Evolutionary conservation across 73 alveolate species (phyloP), one percentile per base, ranked within the genome.

Genomic region (Tetrahymena thermophila): DNA sequence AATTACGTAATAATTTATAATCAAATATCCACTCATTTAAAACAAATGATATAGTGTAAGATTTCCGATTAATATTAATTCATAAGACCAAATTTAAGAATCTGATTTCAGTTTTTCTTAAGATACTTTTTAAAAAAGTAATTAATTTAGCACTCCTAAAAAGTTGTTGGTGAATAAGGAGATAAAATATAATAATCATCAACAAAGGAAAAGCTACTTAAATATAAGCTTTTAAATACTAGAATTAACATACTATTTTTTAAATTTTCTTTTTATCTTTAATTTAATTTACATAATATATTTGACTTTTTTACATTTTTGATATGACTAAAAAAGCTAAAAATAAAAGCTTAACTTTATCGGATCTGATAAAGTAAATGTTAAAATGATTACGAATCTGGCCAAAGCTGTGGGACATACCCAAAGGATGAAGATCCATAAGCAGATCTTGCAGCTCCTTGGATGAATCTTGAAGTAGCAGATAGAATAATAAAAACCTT

Each of bases 321-420:
- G 44, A 9, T 40, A 9, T 40, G 44, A 40, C 44, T 40, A 40
- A 40, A 40, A 40, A 40, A 40, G 10, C 44, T 40, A 40, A 40
- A n/a, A 9, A 40, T 40, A 40, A 40, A 40, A 40, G 44, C 44
- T 6, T 6, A 40, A 8, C 44, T 40, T 40, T 40, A 40, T 40
- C 44, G 15, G 10, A 40, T 40, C 11, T 40, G 44, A 13, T 71
- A 71, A 34, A 25, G 31, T 23, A 23, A 71, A 1, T 23, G 37
- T 6, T 23, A 15, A 50, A 50, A 21, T 19, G 23, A 10, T 71
- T 71, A 71, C 89, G 94, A 31, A 28, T 85, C 94, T 38, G 94
- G 94, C 94, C 94, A 85, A 13, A 85, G 94, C 35, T 85, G 23
- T 1, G 94, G 94, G 15, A 85, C 94, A 85, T 85, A 85, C 14